Evolutionary conservation across 2,329 filamentous ascomycete species (phyloP), one percentile per base, ranked within the genome.

Genomic region (Fonsecaea pedrosoi): DNA sequence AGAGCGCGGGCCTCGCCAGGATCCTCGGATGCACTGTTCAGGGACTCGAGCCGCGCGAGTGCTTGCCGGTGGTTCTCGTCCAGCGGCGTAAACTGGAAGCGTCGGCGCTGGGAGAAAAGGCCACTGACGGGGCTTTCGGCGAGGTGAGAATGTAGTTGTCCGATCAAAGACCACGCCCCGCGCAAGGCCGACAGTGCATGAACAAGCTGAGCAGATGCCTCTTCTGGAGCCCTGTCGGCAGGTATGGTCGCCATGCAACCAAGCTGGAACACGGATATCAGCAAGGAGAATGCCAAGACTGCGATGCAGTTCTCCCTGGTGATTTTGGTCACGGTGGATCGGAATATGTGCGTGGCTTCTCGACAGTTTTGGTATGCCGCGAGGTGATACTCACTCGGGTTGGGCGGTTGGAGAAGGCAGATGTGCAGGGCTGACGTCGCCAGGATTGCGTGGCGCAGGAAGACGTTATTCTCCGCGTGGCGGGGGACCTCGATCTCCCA

Each of bases 251-350:
- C 15, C 34, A 45, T 18, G 15, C 15, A 30, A 30, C 56, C 56
- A 40, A 59, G 56, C 56, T 59, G 56, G 34, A 59, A 59, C 10
- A 59, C 56, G 18, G 56, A 59, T 59, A 59, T 59, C 56, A 59
- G 8, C 15, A 59, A 34, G 25, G 56, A 59, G 56, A 59, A 59
- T 12, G 35, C 56, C 3, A 59, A 13, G 5, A 59, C 56, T 59
- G 56, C 56, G 25, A 59, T n/a, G 25, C 56, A 59, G 56, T 59
- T 59, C 18, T 59, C 56, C 18, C 15, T 45, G 18, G 35, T 59
- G 35, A 59, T 59, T 18, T 45, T 15, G 10, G 35, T 32, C 15
- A 59, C 56, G 13, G 35, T 45, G n/a, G 56, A 59, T 45, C 56
- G 56, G 13, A 59, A 59, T 8, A 42, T 38, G 32, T 45, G 18